Evolutionary conservation across 768 basidiomycete genomes (phyloP), one percentile per base, ranked within the genome.

Genomic region (Rhodotorula toruloides): DNA sequence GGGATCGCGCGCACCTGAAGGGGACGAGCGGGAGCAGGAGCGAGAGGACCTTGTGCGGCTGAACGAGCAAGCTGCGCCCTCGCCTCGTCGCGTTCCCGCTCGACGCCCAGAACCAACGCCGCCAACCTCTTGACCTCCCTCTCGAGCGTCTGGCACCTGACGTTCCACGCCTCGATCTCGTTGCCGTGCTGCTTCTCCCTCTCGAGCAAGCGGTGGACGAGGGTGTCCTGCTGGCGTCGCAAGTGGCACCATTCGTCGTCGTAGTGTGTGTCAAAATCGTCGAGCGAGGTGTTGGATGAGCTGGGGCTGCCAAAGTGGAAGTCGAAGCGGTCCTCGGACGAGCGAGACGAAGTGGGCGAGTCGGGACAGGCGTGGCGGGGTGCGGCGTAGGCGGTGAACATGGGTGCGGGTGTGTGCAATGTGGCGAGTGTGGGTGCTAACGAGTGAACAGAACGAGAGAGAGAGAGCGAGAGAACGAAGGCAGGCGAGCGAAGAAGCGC

Each of bases 141-240:
- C 54, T 67, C 65, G 32, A 67, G 55, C 32, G 54, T 61, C 11
- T 56, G 16, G 39, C 59, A 67, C 32, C 65, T 2, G 0, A 50
- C 37, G 9, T 29, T 32, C 59, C 59, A 67, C 9, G 65, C 58
- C 14, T 16, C 6, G 17, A 67, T 48, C 14, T 48, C 50, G 13
- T 22, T 22, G 6, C 61, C 59, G 11, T 48, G 29, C 39, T 61
- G 47, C 21, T 29, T 25, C 21, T 56, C 43, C 17, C 50, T 17
- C 40, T 44, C 43, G 11, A 67, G 27, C 21, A 65, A 29, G 3
- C 14, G 3, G 19, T 43, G n/a, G 25, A 64, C 56, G 48, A 64
- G 32, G 42, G 42, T 14, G 39, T 53, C 42, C 12, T 19, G 37
- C 5, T 13, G 4, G 46, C 32, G 44, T 36, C 39, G 36, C 25